Conservation (phyloP, 2,329 filamentous ascomycete genomes). For the Aspergillus sp. region DNA sequence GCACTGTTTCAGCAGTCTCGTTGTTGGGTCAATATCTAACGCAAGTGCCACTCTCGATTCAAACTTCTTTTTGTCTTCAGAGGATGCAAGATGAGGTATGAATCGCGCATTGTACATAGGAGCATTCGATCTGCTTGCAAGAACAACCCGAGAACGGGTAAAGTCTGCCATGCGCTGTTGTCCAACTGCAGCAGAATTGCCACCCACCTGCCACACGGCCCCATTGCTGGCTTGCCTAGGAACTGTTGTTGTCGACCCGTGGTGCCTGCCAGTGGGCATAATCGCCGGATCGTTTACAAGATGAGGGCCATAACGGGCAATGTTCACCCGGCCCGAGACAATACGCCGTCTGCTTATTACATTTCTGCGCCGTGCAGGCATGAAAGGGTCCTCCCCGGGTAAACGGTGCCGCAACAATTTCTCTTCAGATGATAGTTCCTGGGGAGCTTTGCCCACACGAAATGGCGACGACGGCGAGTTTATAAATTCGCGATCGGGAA, state of each 20-base stretch:
- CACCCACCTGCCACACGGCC: conserved; percentile 75
- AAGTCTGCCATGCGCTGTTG: conserved; percentile 48
- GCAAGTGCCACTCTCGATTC: conserved; percentile 75
- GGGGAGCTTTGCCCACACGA: conserved; percentile 50
- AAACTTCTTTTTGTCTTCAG: conserved; percentile 67
- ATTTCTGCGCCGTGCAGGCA: conserved; percentile 37
- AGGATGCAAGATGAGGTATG: conserved; percentile 48
- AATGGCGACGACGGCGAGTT: conserved; percentile 50
- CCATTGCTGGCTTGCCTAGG: conserved; percentile 62
- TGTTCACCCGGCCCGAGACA: conserved; percentile 16
- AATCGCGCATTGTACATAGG: conserved; percentile 62
- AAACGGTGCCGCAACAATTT: conserved; percentile 45
- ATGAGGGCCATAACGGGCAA: conserved; percentile 34
- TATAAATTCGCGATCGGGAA: conserved; percentile 48
- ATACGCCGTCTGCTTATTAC: conserved; percentile 13
- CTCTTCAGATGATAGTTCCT: conserved; percentile 48
- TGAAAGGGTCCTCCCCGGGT: conserved; percentile 54
- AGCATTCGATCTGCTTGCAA: conserved; percentile 72
- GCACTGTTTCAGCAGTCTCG: conserved; percentile 63
- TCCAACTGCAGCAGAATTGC: conserved; percentile 58
- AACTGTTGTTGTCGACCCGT: conserved; percentile 14
- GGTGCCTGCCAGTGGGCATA: conserved; percentile 5
- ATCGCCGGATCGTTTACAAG: conserved; percentile 29
- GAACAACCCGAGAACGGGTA: conserved; percentile 62
- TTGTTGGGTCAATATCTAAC: conserved; percentile 71